These are phyloP conservation scores for Pyrus bretschneideri DNA, from an alignment of 306 rosid species.

Conservation along the genomic window DNA sequence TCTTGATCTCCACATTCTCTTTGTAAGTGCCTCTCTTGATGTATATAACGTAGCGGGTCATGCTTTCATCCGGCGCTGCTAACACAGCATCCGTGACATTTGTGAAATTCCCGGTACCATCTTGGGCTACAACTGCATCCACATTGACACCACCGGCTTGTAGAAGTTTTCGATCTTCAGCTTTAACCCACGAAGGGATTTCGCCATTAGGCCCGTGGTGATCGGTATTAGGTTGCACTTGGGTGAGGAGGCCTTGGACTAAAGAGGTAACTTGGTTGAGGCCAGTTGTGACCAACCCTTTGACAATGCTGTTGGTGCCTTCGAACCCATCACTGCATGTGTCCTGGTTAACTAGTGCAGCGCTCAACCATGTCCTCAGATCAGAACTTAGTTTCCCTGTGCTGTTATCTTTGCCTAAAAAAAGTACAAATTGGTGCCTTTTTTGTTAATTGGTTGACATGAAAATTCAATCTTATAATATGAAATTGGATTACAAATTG, in stretches of 20 bases:
- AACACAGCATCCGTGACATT: constrained; percentile 55
- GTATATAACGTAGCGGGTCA: constrained; percentile 55
- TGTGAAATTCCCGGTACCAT: constrained; percentile 64
- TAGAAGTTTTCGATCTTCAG: constrained; percentile 40
- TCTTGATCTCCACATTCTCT: constrained; percentile 78
- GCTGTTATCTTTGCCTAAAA: constrained; percentile 51
- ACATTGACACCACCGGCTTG: constrained; percentile 28
- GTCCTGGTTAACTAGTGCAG: constrained; percentile 54
- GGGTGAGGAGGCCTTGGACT: constrained; percentile 39
- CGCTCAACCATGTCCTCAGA: constrained; percentile 86
- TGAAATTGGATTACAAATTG: not conserved
- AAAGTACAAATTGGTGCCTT: not conserved
- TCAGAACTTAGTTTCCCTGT: constrained; percentile 69
- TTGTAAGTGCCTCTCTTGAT: constrained; percentile 59
- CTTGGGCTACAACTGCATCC: constrained; percentile 58
- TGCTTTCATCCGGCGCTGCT: constrained; percentile 75
- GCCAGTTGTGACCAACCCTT: constrained; percentile 32
- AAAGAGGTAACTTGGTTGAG: constrained; percentile 40
- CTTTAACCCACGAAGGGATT: constrained; percentile 56
- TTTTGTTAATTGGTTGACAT: not conserved
- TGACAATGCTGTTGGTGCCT: constrained; percentile 54
- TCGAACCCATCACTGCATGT: constrained; percentile 83
- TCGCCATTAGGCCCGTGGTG: not conserved
- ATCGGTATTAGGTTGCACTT: constrained; percentile 30
- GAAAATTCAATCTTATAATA: not conserved